Percentiles rank a stretch among this genome's conserved stretches.
Evolutionary conservation across 441 rosid species (phyloP).

Genomic region (Euphorbia schlechtendalii): DNA sequence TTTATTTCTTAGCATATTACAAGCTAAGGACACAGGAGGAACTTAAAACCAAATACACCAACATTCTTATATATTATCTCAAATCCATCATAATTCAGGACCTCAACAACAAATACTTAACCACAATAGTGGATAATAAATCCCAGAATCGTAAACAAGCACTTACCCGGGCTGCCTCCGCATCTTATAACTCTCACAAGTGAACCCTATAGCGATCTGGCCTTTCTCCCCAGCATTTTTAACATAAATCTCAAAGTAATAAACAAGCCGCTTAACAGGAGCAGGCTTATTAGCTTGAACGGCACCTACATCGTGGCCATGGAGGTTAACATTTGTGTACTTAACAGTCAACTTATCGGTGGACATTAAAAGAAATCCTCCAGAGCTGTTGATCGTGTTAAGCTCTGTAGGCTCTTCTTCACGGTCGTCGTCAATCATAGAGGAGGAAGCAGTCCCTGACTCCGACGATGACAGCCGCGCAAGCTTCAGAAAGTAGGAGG

Average conservation of each 20-base stretch:
- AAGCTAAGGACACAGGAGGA: not conserved
- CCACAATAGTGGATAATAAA: not conserved
- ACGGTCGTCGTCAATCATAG: slow-evolving; percentile 30
- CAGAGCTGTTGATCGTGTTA: slow-evolving; percentile 77
- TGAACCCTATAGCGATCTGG: slow-evolving; percentile 73
- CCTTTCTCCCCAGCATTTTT: slow-evolving; percentile 73
- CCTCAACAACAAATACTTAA: not conserved
- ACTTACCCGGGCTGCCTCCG: slow-evolving; percentile 81
- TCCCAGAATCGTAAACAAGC: not conserved
- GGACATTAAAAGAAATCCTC: slow-evolving; percentile 59
- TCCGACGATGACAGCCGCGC: not conserved
- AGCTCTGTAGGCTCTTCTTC: slow-evolving; percentile 81
- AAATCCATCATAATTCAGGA: not conserved
- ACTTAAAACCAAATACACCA: not conserved
- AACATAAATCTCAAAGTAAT: slow-evolving; percentile 81
- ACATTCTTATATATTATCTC: slow-evolving; percentile 11
- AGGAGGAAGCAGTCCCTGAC: slow-evolving; percentile 12
- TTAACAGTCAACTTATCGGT: slow-evolving; percentile 69
- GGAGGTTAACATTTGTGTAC: slow-evolving; percentile 47
- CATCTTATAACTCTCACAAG: slow-evolving; percentile 56
- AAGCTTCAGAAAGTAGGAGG: slow-evolving; percentile 20
- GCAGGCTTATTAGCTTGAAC: slow-evolving; percentile 71
- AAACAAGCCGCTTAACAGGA: slow-evolving; percentile 56
- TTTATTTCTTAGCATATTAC: not conserved
- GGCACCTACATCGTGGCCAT: slow-evolving; percentile 81